Conservation (phyloP, 768 basidiomycete genomes). For the Hygrocybe coccinea region DNA sequence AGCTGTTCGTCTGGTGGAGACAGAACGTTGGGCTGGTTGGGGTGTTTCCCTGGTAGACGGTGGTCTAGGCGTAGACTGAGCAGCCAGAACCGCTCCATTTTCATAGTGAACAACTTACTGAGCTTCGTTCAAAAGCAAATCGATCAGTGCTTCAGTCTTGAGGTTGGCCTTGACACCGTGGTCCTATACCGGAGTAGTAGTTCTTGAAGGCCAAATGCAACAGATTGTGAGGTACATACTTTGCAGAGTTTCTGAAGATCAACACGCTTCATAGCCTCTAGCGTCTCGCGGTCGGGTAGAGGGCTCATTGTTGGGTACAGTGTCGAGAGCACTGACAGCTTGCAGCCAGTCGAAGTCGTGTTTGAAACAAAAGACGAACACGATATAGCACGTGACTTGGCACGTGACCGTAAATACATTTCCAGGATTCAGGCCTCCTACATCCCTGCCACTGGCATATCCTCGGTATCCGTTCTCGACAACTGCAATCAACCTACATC, state of each 20-base stretch:
- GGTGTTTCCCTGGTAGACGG: constrained; percentile 22
- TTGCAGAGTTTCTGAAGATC: constrained; percentile 68
- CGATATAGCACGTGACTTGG: constrained; percentile 6
- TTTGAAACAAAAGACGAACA: neutral
- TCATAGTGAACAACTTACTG: constrained; percentile 32
- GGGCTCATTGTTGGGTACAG: constrained; percentile 32
- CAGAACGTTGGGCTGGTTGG: constrained; percentile 32
- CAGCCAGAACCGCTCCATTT: constrained; percentile 16
- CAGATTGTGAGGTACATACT: constrained; percentile 30
- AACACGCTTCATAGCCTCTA: constrained; percentile 44
- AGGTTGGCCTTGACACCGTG: constrained; percentile 79
- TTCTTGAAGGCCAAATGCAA: constrained; percentile 10
- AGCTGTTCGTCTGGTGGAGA: constrained; percentile 32
- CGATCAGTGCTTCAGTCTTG: constrained; percentile 74
- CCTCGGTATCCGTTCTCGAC: no score
- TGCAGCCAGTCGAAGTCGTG: neutral
- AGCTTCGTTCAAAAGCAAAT: constrained; percentile 56
- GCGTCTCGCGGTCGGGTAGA: constrained; percentile 37
- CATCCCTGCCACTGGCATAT: no score
- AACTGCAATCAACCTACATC: no score
- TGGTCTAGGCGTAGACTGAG: constrained; percentile 15
- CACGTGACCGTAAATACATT: no score
- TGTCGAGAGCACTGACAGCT: neutral
- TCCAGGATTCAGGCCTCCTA: no score
- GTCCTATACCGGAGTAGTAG: constrained; percentile 42